Evolutionary conservation across 106 monocot genomes (phyloP).

Genomic region (Agapanthus africanus): DNA sequence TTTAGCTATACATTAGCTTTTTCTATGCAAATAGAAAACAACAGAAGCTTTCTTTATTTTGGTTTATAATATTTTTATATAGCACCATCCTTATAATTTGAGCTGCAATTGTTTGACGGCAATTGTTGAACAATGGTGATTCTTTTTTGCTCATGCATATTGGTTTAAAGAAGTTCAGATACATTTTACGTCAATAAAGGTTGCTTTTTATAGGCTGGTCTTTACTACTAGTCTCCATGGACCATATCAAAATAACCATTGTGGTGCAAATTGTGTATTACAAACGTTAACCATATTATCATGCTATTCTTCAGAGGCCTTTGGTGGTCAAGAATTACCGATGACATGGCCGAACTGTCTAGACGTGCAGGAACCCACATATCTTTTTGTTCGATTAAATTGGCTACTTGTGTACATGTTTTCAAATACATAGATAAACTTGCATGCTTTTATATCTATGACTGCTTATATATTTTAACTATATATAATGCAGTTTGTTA

Average conservation of each 20-base stretch:
- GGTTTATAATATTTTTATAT: too few species aligned
- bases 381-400: neutral
- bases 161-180: neutral
- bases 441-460: neutral
- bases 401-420: neutral
- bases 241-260: neutral
- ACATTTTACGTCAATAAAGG: neutral
- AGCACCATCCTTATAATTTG: too few species aligned
- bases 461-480: neutral
- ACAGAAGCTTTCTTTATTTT: too few species aligned
- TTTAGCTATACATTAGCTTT: neutral
- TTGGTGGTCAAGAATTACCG: neutral
- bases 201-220: neutral
- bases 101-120: too few species aligned
- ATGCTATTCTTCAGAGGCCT: neutral
- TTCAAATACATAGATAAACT: neutral
- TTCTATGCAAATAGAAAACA: neutral
- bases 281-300: neutral
- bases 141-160: neutral
- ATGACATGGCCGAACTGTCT: neutral
- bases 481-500: neutral
- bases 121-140: neutral
- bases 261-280: neutral
- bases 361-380: neutral
- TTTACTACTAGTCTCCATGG: neutral